These are phyloP conservation scores for Prunella vulgaris DNA, from an alignment of 257 asterid species.

Conservation along the genomic window DNA sequence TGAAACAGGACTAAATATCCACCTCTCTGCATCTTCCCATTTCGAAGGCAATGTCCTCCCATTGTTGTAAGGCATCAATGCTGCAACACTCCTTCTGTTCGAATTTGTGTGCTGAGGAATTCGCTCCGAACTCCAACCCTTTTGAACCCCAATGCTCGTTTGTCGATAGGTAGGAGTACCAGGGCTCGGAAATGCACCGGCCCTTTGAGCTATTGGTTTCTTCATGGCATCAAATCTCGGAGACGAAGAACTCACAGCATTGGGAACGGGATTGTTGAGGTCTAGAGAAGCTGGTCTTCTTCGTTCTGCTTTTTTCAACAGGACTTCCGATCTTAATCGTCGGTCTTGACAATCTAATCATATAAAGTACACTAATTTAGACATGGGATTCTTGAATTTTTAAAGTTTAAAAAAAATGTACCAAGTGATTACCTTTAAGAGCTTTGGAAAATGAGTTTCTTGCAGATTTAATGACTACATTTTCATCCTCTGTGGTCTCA, in stretches of 20 bases:
- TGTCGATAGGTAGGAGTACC: slow-evolving; percentile 81
- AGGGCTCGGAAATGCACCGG: slow-evolving; percentile 75
- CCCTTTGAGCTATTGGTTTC: slow-evolving; percentile 39
- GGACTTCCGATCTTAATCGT: slow-evolving; percentile 54
- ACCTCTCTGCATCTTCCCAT: slow-evolving; percentile 99
- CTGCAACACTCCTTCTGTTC: slow-evolving; percentile 43
- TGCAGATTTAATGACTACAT: slow-evolving; percentile 55
- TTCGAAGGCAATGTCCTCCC: slow-evolving; percentile 87
- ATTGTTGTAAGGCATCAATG: slow-evolving; percentile 56
- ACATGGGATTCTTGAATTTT: not conserved
- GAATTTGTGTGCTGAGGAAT: slow-evolving; percentile 51
- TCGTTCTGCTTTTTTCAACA: slow-evolving; percentile 49
- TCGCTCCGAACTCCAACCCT: slow-evolving; percentile 97
- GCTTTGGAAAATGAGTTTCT: slow-evolving; percentile 91
- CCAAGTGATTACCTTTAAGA: slow-evolving; percentile 55
- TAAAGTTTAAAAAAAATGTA: not conserved
- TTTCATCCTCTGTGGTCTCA: slow-evolving; percentile 75
- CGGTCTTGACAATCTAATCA: slow-evolving; percentile 76
- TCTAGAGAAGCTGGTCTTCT: slow-evolving; percentile 72
- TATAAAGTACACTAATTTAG: slow-evolving; percentile 14
- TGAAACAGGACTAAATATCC: slow-evolving; percentile 84
- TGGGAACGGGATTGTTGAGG: slow-evolving; percentile 49
- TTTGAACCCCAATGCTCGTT: slow-evolving; percentile 58
- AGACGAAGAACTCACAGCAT: slow-evolving; percentile 47
- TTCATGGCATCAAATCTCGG: slow-evolving; percentile 61